Evolutionary conservation across 2,329 filamentous ascomycete genomes (phyloP).

Genomic region (Nemania sp.): DNA sequence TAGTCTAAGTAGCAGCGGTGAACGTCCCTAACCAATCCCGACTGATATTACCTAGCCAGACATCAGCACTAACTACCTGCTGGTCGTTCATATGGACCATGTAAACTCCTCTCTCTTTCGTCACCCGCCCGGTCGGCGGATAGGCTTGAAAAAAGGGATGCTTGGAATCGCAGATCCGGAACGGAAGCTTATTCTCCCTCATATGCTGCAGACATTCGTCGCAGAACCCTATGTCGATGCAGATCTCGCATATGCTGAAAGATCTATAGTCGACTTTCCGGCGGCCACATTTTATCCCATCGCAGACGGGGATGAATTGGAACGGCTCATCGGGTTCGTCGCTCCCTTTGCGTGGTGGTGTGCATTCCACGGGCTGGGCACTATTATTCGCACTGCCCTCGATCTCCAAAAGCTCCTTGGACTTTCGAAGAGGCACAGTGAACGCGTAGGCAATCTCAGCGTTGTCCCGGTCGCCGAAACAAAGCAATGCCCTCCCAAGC

Average conservation of each 20-base stretch:
- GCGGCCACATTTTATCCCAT: neutral
- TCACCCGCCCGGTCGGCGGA: neutral
- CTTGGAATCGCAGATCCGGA: neutral
- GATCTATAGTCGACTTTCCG: neutral
- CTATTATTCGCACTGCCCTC: neutral
- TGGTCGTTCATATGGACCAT: neutral
- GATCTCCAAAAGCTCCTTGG: neutral
- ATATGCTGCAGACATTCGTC: neutral
- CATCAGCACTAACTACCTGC: neutral
- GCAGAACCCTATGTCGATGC: neutral
- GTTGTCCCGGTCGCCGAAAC: neutral
- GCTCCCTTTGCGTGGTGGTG: neutral
- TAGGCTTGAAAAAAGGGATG: neutral
- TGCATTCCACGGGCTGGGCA: neutral
- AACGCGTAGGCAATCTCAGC: neutral
- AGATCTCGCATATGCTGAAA: neutral
- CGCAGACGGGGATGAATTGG: neutral
- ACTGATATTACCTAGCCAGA: neutral
- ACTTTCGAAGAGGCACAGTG: neutral
- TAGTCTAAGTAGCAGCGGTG: too few species aligned
- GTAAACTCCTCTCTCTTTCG: neutral
- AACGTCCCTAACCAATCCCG: neutral
- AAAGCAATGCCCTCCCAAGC: neutral
- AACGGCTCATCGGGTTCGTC: neutral
- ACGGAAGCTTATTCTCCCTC: neutral